phyloP scores from a whole-genome alignment of 441 rosid genomes.

The Bocquillonia castaneifolia region DNA sequence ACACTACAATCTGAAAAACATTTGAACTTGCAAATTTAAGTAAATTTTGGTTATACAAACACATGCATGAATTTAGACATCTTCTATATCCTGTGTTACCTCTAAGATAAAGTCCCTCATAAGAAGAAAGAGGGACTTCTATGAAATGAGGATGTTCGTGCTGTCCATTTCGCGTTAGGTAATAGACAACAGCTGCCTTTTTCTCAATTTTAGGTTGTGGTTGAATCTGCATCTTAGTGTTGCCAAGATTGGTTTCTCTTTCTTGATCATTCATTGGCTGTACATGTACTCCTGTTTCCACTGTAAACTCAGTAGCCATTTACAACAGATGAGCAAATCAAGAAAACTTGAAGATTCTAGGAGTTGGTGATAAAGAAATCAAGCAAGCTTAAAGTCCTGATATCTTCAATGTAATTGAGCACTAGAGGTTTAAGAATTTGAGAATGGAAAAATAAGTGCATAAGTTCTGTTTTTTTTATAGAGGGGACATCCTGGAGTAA shows the following conservation, averaged over 20 bases:
- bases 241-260: neutral
- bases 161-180: constrained; percentile 70
- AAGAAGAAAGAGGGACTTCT: constrained; percentile 62
- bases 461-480: neutral
- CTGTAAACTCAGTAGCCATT: constrained; percentile 1
- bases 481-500: constrained; percentile 12
- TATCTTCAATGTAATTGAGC: neutral
- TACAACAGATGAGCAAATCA: neutral
- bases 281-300: neutral
- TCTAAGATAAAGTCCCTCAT: constrained; percentile 62
- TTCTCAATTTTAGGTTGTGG: constrained; percentile 10
- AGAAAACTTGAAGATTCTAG: neutral
- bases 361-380: neutral
- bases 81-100: constrained; percentile 32
- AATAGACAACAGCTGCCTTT: constrained; percentile 72
- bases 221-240: neutral
- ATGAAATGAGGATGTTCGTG: constrained; percentile 92
- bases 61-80: no score
- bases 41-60: neutral
- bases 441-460: neutral
- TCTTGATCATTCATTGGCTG: constrained; percentile 8
- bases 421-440: neutral
- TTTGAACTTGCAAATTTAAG: neutral
- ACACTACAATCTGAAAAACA: neutral
- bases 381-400: neutral